These are phyloP conservation scores for Sporobolomyces pararoseus DNA, from an alignment of 768 basidiomycete species.

Conservation along the genomic window DNA sequence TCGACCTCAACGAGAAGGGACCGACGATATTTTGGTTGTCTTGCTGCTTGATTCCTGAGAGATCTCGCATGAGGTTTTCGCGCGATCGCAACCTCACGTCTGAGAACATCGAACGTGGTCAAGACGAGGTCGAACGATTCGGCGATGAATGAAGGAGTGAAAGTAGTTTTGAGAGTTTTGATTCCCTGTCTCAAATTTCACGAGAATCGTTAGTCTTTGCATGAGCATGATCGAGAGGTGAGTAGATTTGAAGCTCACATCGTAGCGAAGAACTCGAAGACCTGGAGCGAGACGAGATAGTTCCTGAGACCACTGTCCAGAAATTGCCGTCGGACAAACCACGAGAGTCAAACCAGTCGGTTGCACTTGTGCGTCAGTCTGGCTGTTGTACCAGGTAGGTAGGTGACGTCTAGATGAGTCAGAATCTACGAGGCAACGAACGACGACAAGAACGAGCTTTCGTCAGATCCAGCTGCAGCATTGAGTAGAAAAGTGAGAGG, in stretches of 20 bases:
- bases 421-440: not conserved
- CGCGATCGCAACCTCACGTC: constrained; percentile 39
- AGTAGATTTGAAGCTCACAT: constrained; percentile 26
- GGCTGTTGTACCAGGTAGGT: constrained; percentile 26
- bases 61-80: constrained; percentile 40
- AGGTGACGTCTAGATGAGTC: not conserved
- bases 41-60: constrained; percentile 9
- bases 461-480: too few relatives aligned
- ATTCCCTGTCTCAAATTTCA: constrained; percentile 1
- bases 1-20: constrained; percentile 43
- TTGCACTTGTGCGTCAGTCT: constrained; percentile 34
- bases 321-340: constrained; percentile 50
- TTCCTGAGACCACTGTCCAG: constrained; percentile 52
- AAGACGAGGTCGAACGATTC: constrained; percentile 42
- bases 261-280: constrained; percentile 50
- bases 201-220: too few relatives aligned
- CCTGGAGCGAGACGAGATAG: constrained; percentile 49
- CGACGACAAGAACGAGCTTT: too few relatives aligned
- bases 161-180: constrained; percentile 6
- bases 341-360: constrained; percentile 49
- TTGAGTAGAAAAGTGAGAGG: not conserved
- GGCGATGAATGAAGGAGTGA: constrained; percentile 8
- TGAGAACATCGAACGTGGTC: constrained; percentile 43
- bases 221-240: too few relatives aligned
- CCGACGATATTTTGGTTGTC: constrained; percentile 4